Percentiles rank a stretch among this genome's conserved stretches.
Evolutionary conservation across 306 rosid species (phyloP).

Genomic region (Corylus americana): DNA sequence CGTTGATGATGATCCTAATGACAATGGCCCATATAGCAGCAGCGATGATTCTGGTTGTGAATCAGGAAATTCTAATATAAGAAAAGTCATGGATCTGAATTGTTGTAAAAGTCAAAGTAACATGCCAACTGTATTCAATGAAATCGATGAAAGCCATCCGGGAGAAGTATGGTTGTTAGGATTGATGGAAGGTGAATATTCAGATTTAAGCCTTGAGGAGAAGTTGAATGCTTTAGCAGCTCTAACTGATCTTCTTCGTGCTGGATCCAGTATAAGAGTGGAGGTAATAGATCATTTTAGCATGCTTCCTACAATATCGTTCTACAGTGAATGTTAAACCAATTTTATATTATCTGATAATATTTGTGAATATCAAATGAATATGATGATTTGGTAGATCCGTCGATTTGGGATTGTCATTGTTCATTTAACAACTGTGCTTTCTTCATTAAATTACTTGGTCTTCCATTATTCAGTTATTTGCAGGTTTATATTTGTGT

Average conservation of each 20-base stretch:
- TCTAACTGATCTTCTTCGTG: conserved; percentile 78
- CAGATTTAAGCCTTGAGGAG: conserved; percentile 84
- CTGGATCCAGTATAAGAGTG: conserved; percentile 70
- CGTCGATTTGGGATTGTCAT: neutral
- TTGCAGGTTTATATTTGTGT: neutral
- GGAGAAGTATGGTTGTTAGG: conserved; percentile 95
- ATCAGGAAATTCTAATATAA: conserved; percentile 41
- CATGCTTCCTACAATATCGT: neutral
- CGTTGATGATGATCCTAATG: conserved; percentile 64
- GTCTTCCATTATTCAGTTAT: neutral
- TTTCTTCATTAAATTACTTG: neutral
- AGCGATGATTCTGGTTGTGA: conserved; percentile 62
- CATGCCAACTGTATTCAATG: conserved; percentile 47
- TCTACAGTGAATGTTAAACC: neutral
- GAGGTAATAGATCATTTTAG: conserved; percentile 56
- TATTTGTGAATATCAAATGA: neutral
- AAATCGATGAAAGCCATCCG: conserved; percentile 90
- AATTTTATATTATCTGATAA: neutral
- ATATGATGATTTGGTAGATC: neutral
- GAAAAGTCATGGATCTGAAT: conserved; percentile 33
- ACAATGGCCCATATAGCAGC: conserved; percentile 50
- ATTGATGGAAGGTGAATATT: conserved; percentile 90
- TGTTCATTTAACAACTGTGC: neutral
- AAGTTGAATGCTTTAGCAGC: conserved; percentile 82
- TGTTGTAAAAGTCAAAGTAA: conserved; percentile 39